Percentiles rank a stretch among this genome's conserved stretches.
These are phyloP conservation scores for Pythium sukuiense DNA, from an alignment of 352 stramenopile species.

Conservation along the genomic window DNA sequence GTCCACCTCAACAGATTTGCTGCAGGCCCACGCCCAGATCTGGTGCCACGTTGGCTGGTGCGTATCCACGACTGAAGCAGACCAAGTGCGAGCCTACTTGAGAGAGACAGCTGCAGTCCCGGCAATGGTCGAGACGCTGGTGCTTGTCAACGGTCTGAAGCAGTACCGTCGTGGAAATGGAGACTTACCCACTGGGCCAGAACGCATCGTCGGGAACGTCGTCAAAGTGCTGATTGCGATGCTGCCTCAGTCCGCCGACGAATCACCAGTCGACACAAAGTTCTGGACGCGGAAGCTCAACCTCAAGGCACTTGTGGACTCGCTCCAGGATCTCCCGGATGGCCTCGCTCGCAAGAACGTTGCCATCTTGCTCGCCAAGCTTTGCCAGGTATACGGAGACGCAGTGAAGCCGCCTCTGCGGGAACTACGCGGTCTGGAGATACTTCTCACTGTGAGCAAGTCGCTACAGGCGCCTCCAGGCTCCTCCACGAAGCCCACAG, in stretches of 20 bases:
- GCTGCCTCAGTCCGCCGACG: conserved; percentile 20
- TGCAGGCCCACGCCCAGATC: conserved; percentile 66
- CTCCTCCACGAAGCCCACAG: conserved; percentile 3
- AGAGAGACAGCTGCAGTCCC: conserved; percentile 33
- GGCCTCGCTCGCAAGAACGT: conserved; percentile 73
- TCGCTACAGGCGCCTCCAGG: conserved; percentile 27
- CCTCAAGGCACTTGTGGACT: conserved; percentile 40
- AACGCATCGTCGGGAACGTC: conserved; percentile 64
- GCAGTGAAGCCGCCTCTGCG: conserved; percentile 56
- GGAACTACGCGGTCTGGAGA: conserved; percentile 70
- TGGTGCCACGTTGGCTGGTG: conserved; percentile 77
- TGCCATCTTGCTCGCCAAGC: conserved; percentile 67
- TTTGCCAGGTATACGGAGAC: conserved; percentile 49
- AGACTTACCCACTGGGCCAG: conserved; percentile 24
- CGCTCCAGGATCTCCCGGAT: conserved; percentile 46
- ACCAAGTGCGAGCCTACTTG: conserved; percentile 38
- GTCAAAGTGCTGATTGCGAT: conserved; percentile 68
- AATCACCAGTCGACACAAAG: conserved; percentile 7
- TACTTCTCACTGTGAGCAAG: conserved; percentile 72
- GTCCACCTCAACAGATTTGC: conserved; percentile 20
- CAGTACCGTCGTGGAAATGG: conserved; percentile 18
- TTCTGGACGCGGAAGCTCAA: conserved; percentile 32
- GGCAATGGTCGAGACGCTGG: conserved; percentile 44
- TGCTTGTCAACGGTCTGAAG: conserved; percentile 33
- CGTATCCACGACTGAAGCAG: conserved; percentile 22